Conservation (phyloP, 2,329 filamentous ascomycete species). For the Diaporthe batatas region DNA sequence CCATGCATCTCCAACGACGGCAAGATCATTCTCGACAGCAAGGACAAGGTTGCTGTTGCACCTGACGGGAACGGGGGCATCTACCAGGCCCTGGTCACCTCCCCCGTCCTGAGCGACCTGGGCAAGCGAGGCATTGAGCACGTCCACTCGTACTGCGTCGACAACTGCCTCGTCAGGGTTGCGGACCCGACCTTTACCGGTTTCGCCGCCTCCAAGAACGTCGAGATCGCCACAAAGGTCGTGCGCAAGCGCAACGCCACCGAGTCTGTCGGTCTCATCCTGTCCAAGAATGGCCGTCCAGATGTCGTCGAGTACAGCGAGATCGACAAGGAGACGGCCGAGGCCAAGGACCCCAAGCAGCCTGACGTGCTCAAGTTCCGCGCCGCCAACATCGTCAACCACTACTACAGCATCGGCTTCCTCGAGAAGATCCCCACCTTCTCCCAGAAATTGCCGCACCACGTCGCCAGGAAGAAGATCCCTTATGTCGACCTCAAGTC, state of each 20-base stretch:
- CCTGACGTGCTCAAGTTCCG: constrained; percentile 90
- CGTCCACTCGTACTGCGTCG: constrained; percentile 97
- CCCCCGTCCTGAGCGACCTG: constrained; percentile 89
- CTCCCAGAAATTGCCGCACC: constrained; percentile 89
- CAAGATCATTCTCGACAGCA: constrained; percentile 94
- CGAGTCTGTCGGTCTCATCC: constrained; percentile 93
- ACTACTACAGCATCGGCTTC: constrained; percentile 98
- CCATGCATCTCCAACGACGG: constrained; percentile 98
- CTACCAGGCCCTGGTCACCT: constrained; percentile 89
- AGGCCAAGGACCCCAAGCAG: constrained; percentile 87
- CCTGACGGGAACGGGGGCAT: constrained; percentile 98
- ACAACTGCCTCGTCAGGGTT: constrained; percentile 99
- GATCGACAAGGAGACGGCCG: constrained; percentile 89
- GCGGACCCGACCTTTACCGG: constrained; percentile 96
- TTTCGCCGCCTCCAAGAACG: constrained; percentile 87
- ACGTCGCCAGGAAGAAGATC: constrained; percentile 99
- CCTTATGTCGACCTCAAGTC: constrained; percentile 82
- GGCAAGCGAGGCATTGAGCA: constrained; percentile 89
- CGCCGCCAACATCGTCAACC: constrained; percentile 99
- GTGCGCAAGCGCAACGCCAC: constrained; percentile 97
- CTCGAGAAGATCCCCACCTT: constrained; percentile 90
- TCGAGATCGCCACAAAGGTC: constrained; percentile 99
- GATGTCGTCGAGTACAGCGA: constrained; percentile 99
- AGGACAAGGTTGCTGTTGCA: constrained; percentile 91
- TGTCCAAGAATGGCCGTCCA: constrained; percentile 94